Percentiles rank a stretch among this genome's conserved stretches.
Evolutionary conservation across 176 grass and related monocot genomes (phyloP).

Genomic region (Avena insularis): DNA sequence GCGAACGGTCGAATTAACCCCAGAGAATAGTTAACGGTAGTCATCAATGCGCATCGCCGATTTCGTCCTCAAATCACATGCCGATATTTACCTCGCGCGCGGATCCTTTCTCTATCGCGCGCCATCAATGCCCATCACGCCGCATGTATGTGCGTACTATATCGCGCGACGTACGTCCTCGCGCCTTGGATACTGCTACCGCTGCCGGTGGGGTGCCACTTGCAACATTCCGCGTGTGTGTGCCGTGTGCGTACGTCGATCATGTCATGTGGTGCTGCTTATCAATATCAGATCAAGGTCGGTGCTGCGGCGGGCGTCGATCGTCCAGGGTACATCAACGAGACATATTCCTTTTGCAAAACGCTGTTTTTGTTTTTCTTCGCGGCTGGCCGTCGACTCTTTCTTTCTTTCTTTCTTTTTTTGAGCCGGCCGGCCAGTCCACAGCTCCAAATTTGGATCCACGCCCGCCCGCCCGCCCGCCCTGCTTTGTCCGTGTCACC

Average conservation of each 20-base stretch:
- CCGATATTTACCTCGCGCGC: not conserved
- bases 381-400: too few relatives aligned
- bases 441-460: not conserved
- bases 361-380: not conserved
- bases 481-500: not conserved
- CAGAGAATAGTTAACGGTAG: not conserved
- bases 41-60: not conserved
- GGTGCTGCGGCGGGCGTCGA: not conserved
- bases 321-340: not conserved
- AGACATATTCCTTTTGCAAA: not conserved
- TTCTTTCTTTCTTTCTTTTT: not conserved
- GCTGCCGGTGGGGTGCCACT: not conserved
- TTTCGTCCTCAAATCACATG: not conserved
- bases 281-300: too few relatives aligned
- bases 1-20: not conserved
- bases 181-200: too few relatives aligned
- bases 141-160: not conserved
- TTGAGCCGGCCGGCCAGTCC: not conserved
- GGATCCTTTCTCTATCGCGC: not conserved
- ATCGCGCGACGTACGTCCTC: too few relatives aligned
- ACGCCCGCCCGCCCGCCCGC: not conserved
- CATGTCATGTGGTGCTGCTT: not conserved
- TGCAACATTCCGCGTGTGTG: not conserved
- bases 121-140: slow-evolving; percentile 29
- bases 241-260: not conserved